A percentile compares a stretch with the other conserved stretches of the same genome.
Conservation (phyloP, 495 filamentous ascomycete genomes). For the Oleoguttula mirabilis region DNA sequence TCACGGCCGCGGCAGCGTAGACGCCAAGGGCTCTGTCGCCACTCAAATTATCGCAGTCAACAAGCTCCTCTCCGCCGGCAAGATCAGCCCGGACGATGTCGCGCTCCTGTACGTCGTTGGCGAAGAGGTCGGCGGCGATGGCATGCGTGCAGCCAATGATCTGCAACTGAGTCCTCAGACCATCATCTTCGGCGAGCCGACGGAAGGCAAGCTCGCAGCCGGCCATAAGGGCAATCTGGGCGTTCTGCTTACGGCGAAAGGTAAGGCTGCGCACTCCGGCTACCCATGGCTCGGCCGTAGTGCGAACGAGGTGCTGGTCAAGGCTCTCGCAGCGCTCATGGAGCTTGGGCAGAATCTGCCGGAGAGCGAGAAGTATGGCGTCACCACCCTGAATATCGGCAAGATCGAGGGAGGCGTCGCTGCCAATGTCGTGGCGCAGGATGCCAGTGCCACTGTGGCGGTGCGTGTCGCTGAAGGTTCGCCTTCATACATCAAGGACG, state of each 20-base stretch:
- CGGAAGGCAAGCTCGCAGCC: constrained; percentile 69
- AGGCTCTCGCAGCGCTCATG: constrained; percentile 51
- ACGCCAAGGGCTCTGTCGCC: constrained; percentile 83
- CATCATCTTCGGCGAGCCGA: constrained; percentile 86
- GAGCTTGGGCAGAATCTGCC: constrained; percentile 52
- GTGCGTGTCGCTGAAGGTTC: constrained; percentile 65
- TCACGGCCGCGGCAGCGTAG: constrained; percentile 70
- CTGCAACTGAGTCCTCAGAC: constrained; percentile 44
- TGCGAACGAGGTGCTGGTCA: constrained; percentile 62
- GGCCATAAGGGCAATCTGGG: constrained; percentile 77
- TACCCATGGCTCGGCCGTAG: constrained; percentile 77
- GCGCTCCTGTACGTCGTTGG: constrained; percentile 82
- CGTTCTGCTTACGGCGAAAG: constrained; percentile 51
- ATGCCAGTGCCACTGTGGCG: constrained; percentile 53
- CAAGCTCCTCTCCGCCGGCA: constrained; percentile 38
- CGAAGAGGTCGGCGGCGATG: constrained; percentile 69
- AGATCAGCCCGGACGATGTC: constrained; percentile 35
- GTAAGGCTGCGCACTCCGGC: constrained; percentile 75
- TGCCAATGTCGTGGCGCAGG: constrained; percentile 70
- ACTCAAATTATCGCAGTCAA: constrained; percentile 56
- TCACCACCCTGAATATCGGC: constrained; percentile 81
- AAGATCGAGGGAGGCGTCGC: constrained; percentile 70
- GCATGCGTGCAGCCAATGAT: constrained; percentile 61
- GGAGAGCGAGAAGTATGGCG: constrained; percentile 60
- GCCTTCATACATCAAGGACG: constrained; percentile 40